phyloP scores from a whole-genome alignment of 1,284 basidiomycete species.

The Puccinia brachypodii region DNA sequence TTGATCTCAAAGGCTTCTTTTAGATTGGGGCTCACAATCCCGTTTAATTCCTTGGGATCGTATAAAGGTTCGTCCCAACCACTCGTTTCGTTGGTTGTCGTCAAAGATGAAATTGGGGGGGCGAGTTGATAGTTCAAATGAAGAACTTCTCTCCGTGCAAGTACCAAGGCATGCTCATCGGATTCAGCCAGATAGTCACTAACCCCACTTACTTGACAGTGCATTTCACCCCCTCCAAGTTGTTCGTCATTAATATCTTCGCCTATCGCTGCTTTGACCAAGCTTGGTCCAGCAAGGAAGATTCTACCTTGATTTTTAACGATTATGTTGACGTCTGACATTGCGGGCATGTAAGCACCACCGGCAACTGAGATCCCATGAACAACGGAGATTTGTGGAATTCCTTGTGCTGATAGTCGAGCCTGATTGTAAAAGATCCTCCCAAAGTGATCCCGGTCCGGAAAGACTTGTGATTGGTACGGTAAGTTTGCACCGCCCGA shows the following conservation, averaged over 20 bases:
- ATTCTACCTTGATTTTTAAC: conserved; percentile 90
- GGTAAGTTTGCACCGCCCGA: conserved; percentile 90
- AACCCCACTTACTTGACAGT: conserved; percentile 87
- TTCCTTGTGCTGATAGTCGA: conserved; percentile 82
- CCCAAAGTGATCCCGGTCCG: conserved; percentile 89
- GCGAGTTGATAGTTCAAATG: conserved; percentile 60
- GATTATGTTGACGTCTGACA: conserved; percentile 95
- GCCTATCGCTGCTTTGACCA: conserved; percentile 92
- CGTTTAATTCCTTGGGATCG: conserved; percentile 75
- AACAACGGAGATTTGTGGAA: conserved; percentile 87
- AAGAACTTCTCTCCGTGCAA: conserved; percentile 76
- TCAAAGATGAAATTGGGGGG: not conserved
- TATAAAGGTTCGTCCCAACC: conserved; percentile 74
- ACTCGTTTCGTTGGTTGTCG: conserved; percentile 49
- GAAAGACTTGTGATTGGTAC: conserved; percentile 82
- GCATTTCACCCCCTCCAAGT: conserved; percentile 85
- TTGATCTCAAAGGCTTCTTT: conserved; percentile 88
- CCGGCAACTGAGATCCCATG: conserved; percentile 90
- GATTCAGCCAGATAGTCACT: conserved; percentile 86
- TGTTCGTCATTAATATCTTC: conserved; percentile 91
- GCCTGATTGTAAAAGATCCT: conserved; percentile 98
- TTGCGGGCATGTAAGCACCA: conserved; percentile 87
- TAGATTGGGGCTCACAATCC: conserved; percentile 84
- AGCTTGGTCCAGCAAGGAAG: conserved; percentile 91
- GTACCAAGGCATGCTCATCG: conserved; percentile 82